Base-by-base conservation (phyloP, 306 rosid species). In the Arachis stenosperma region DNA sequence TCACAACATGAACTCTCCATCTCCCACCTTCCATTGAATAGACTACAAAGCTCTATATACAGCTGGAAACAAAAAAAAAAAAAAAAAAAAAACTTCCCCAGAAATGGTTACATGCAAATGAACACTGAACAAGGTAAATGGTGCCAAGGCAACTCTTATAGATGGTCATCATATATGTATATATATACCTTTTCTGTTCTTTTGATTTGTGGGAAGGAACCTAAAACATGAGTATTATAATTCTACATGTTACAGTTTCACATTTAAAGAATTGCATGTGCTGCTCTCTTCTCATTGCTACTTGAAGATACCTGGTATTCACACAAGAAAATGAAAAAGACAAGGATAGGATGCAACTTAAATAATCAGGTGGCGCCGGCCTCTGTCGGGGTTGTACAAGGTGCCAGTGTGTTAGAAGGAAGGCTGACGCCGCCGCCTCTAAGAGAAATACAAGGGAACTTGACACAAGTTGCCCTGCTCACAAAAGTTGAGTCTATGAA, bases 101-200 rank as follows among this genome's bases (percentile, higher is more conserved):
- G 14, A 44, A 53, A 42, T 10, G 50, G 50, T 66, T 47, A 64
- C 48, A 57, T 6, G 70, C 42, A 51, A n/a, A 73, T 42, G 50
- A n/a, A 54, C 63, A 33, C 37, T 33, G 37, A 33, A 33, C 37
- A 33, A 33, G 37, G 37, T 33, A 71, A 66, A 57, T 50, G 55
- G 55, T 13, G 55, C 17, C 55, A 5, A 4, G 17, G 55, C 55
- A 55, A 78, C 84, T 81, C 66, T n/a, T 55, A 79, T 71, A 69
- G 71, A 74, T 70, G 65, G 83, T 79, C 56, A 52, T 52, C 11
- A 50, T 50, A 13, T 50, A 50, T 50, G 5, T 50, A 50, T 50
- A 52, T 52, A 48, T 48, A 3, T 48, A 3, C 11, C 2, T 12
- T 64, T 6, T 30, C 73, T 81, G 84, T 80, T 76, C 57, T 5